Base-by-base conservation (phyloP, 331 rosid species). In the Quercus tomentella region DNA sequence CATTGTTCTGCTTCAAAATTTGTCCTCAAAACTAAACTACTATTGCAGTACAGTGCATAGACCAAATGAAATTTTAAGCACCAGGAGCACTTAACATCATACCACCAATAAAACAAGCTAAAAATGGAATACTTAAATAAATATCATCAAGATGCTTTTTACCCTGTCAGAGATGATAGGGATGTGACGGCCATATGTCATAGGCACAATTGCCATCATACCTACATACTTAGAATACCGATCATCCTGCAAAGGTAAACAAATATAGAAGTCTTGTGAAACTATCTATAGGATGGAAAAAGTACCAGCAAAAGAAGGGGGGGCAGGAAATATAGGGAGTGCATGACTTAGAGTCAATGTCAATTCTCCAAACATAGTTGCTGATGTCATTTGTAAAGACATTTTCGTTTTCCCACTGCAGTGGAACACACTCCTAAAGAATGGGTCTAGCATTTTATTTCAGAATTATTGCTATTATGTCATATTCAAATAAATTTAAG, bases 81-180 rank as follows among this genome's bases (percentile, higher is more conserved):
- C 61, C 26, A 62, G n/a, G 49, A 70, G 7, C 11, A 76, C 30
- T 45, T 25, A 35, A 22, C 67, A 77, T 76, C 55, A 68, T 33
- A 60, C 33, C 43, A 45, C 51, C 65, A 65, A 55, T 52, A 11
- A 65, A 68, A n/a, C n/a, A 72, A 68, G 54, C 68, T 6, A n/a
- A 55, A 49, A 58, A 75, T 56, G 31, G 56, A 72, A 67, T 21
- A 56, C 21, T 72, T 23, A 26, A 73, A 62, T 26, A 81, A 69
- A 63, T 6, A 73, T 66, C n/a, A 30, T 51, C 58, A 41, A 68
- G 68, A 65, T 49, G 31, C 21, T 2, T 70, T 14, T 77, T 89
- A 94, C 97, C 97, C 88, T 92, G 83, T 94, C 91, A 61, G 97
- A 69, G n/a, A 94, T 88, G 79, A 94, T 94, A 78, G 97, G 98